Evolutionary conservation across 2,329 filamentous ascomycete species (phyloP), one percentile per base, ranked within the genome.

Genomic region (Aspergillus latus): DNA sequence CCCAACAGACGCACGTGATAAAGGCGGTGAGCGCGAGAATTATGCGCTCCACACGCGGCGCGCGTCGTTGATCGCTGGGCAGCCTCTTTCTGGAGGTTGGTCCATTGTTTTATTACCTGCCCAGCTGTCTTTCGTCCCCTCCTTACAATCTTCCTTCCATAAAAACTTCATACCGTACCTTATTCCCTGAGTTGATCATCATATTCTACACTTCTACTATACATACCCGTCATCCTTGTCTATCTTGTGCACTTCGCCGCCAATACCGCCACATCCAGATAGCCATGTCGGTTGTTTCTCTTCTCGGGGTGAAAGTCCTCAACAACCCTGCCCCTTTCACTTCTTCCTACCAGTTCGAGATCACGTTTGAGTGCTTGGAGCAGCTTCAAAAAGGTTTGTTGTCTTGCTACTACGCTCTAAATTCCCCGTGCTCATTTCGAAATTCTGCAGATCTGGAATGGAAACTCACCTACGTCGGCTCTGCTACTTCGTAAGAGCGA

Each of bases 381-480:
- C 85, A 88, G 65, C 84, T 99, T 39, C 90, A 96, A 74, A 97
- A 97, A 78, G 92, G 92, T 92, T 75, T 51, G 61, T 21, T 15
- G 9, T 11, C 11, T 29, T 36, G 32, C 8, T 40, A 16, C 26
- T 13, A 32, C 21, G 13, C 15, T 16, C 32, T 28, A 32, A 26
- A 28, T 48, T 43, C 50, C 45, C 47, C 62, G 21, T 49, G 26
- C 59, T 67, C 55, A 67, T 63, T 44, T 29, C 6, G 16, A 21
- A 21, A 21, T 49, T 50, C 44, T 43, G 34, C 68, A 96, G 94
- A 99, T 78, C 87, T 99, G 60, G 94, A 99, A 78, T 99, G 94
- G 94, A 99, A 99, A 78, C 82, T 99, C 68, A 99, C 92, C 74
- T 99, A 99, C 68, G 94, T 99, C 72, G 95, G 94, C 70, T 99